Evolutionary conservation across 2,329 filamentous ascomycete genomes (phyloP).

Genomic region (Colletotrichum sp.): DNA sequence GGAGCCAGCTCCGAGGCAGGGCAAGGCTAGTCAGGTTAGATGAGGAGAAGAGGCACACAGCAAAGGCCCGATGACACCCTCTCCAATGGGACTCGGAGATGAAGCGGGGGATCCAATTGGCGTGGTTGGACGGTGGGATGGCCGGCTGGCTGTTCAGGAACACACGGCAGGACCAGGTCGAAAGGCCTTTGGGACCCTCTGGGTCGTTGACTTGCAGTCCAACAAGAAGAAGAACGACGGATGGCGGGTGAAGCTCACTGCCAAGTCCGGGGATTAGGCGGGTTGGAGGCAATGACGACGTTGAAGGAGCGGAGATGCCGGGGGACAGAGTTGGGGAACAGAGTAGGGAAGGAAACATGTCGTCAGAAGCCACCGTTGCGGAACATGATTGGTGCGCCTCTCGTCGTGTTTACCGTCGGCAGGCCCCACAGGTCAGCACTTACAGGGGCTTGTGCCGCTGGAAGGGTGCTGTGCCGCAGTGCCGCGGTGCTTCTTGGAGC

Average conservation of each 20-base stretch:
- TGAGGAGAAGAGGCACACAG: not conserved
- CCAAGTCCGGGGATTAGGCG: conserved; percentile 10
- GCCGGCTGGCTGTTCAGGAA: not conserved
- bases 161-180: not conserved
- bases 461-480: not conserved
- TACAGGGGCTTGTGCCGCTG: not conserved
- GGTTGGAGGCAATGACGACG: conserved; percentile 9
- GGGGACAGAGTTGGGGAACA: not conserved
- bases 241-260: not conserved
- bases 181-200: not conserved
- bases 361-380: not conserved
- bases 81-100: not conserved
- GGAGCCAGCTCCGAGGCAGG: conserved; percentile 7
- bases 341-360: not conserved
- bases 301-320: conserved; percentile 1
- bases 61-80: conserved; percentile 12
- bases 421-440: not conserved
- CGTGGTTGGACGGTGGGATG: not conserved
- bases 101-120: conserved; percentile 6
- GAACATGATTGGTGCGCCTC: conserved; percentile 17
- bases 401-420: not conserved
- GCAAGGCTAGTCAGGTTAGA: not conserved
- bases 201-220: not conserved
- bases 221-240: not conserved
- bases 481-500: not conserved